Conservation (phyloP, 2,329 filamentous ascomycete genomes). For the Claviceps sp. region DNA sequence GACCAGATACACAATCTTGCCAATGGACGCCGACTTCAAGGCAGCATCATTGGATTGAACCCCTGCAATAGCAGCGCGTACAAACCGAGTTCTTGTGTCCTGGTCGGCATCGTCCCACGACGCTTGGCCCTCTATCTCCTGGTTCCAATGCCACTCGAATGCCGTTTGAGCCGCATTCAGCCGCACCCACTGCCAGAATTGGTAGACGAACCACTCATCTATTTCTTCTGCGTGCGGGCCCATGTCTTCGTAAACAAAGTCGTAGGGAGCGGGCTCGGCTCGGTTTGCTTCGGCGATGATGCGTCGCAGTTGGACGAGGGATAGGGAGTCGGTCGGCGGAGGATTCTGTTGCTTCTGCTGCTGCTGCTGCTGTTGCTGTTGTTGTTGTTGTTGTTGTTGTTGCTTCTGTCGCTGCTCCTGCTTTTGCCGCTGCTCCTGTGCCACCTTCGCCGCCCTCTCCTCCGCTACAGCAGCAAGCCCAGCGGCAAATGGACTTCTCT, state of each 20-base stretch:
- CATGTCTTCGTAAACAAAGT: conserved; percentile 67
- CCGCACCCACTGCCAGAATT: conserved; percentile 70
- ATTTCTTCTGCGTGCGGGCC: conserved; percentile 73
- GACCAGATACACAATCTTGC: conserved; percentile 45
- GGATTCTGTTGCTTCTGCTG: conserved; percentile 12
- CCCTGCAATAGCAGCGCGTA: conserved; percentile 36
- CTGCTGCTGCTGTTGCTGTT: background rate
- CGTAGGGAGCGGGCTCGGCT: conserved; percentile 60
- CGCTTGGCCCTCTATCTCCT: conserved; percentile 24
- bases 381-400: conserved; percentile 10
- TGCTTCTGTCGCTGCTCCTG: no score
- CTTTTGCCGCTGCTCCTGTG: conserved; percentile 6
- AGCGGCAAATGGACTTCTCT: conserved; percentile 15
- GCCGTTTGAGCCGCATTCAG: conserved; percentile 61
- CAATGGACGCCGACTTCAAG: conserved; percentile 38
- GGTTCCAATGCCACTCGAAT: conserved; percentile 65
- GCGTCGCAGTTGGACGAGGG: conserved; percentile 57
- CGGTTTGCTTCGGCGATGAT: conserved; percentile 63
- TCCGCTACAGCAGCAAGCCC: conserved; percentile 10
- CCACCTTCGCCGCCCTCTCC: conserved; percentile 8
- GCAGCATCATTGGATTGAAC: conserved; percentile 32
- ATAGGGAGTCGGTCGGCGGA: conserved; percentile 53
- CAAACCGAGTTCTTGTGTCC: conserved; percentile 42
- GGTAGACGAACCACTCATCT: conserved; percentile 96
- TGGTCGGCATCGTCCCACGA: conserved; percentile 55